Conservation (phyloP, 768 basidiomycete species). For the Agaricus blazei region DNA sequence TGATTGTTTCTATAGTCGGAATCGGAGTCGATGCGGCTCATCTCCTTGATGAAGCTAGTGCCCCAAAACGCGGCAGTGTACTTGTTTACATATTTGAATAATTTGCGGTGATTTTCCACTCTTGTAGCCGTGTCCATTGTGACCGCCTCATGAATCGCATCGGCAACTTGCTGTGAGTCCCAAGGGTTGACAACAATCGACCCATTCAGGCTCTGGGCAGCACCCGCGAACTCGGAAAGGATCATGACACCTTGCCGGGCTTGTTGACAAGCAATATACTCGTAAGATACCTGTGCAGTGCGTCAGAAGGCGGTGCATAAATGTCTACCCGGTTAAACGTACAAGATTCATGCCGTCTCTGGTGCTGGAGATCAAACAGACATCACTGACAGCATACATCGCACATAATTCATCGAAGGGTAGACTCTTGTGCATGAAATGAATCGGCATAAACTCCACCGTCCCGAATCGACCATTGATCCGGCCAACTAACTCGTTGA, state of each 20-base stretch:
- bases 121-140: slow-evolving; percentile 79
- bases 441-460: slow-evolving; percentile 99
- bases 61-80: slow-evolving; percentile 94
- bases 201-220: slow-evolving; percentile 93
- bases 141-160: slow-evolving; percentile 94
- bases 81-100: slow-evolving; percentile 95
- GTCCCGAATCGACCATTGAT: slow-evolving; percentile 99
- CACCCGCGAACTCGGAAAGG: slow-evolving; percentile 96
- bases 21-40: slow-evolving; percentile 53
- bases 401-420: slow-evolving; percentile 94
- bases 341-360: slow-evolving; percentile 99
- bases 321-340: slow-evolving; percentile 23
- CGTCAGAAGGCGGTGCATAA: slow-evolving; percentile 21
- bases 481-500: slow-evolving; percentile 96
- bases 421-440: slow-evolving; percentile 97
- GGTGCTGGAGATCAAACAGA: slow-evolving; percentile 92
- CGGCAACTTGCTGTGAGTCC: slow-evolving; percentile 97
- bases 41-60: slow-evolving; percentile 83
- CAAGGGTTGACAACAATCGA: slow-evolving; percentile 97
- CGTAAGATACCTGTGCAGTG: slow-evolving; percentile 84
- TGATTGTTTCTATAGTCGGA: slow-evolving; percentile 19
- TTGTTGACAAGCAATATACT: slow-evolving; percentile 95
- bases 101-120: slow-evolving; percentile 91
- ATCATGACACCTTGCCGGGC: slow-evolving; percentile 95
- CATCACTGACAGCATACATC: slow-evolving; percentile 95